Base-by-base conservation (phyloP, 768 basidiomycete genomes). In the Lentinula sp. region DNA sequence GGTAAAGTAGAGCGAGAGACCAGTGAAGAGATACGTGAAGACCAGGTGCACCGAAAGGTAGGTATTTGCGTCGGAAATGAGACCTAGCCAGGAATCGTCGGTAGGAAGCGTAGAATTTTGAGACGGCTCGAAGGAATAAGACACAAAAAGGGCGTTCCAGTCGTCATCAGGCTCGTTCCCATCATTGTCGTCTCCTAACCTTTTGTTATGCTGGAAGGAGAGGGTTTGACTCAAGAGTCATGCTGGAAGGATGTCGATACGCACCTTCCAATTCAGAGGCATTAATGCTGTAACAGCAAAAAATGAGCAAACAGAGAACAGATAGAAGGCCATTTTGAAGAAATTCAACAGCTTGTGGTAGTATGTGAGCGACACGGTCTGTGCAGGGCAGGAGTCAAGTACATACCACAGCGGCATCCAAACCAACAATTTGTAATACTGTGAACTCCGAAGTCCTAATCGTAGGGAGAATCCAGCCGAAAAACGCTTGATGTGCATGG, bases 391-490 rank as follows among this genome's bases (percentile, higher is more conserved):
- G 33, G 23, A 23, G 8, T 16, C n/a, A 48, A 18, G 9, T 13
- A 80, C 92, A 67, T 69, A 94, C 93, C 67, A 98, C 97, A 2
- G 94, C 95, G 45, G 96, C 96, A 72, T 99, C 96, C 45, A 99
- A 76, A 0, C 96, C 96, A 12, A 99, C 96, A 54, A 97, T 96
- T 72, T 98, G 95, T 2, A 99, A 79, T 3, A 99, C 86, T 0
- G 93, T 90, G 63, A 92, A 95, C 70, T 99, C 96, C 49, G 92
- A 95, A 0, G 89, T 94, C 61, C 82, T 78, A 46, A 98, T 81
- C 0, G 96, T 98, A 1, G 96, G 96, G 66, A 96, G 74, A 57
- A 99, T 91, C 96, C 97, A 99, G 28, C 94, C 94, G 74, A 97
- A 94, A 76, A 97, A 91, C 0, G 89, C 86, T 62, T 84, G 81